Base-by-base conservation (phyloP, 169 alveolate species). In the Condylostoma magnum region DNA sequence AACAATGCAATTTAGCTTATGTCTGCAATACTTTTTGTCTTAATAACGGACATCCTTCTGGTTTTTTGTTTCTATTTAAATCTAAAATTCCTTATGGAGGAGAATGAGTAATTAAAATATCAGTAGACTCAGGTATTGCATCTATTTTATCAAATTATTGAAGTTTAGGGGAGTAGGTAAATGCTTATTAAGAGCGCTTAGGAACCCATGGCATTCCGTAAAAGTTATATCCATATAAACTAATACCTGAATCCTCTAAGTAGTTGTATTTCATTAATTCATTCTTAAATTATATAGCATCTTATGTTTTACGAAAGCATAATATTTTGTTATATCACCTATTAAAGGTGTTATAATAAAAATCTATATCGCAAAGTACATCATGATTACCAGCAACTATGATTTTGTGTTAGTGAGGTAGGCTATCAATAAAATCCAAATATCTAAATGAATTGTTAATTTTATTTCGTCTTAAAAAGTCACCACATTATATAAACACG, bases 341-440 rank as follows among this genome's bases (percentile, higher is more conserved):
- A n/a, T n/a, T n/a, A n/a, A n/a, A n/a, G n/a, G n/a, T 6, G 25
- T 18, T 36, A 4, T 38, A 30, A 36, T 73, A 50, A 10, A 38
- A 46, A n/a, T 78, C 55, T 41, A 25, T 57, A 56, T 73, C 87
- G 44, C 75, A 55, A 53, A 69, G 30, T 8, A 47, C 10, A 36
- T 81, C 89, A 63, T 81, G 89, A 58, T 81, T 81, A 30, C 89
- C 89, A 12, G 82, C 73, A 2, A 81, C 70, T 12, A 81, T 43
- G 4, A 81, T 75, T 57, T 81, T 81, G 37, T 69, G 58, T 66
- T 77, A 53, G 6, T 63, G 63, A 5, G 55, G 25, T 31, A 30
- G 28, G 6, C 37, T 41, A 38, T 34, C 31, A 22, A 77, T 48
- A 48, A 53, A 77, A 18, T 55, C 43, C 46, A 34, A 10, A 68